Base-by-base conservation (phyloP, 2,329 filamentous ascomycete species). In the Endothia cerciana region DNA sequence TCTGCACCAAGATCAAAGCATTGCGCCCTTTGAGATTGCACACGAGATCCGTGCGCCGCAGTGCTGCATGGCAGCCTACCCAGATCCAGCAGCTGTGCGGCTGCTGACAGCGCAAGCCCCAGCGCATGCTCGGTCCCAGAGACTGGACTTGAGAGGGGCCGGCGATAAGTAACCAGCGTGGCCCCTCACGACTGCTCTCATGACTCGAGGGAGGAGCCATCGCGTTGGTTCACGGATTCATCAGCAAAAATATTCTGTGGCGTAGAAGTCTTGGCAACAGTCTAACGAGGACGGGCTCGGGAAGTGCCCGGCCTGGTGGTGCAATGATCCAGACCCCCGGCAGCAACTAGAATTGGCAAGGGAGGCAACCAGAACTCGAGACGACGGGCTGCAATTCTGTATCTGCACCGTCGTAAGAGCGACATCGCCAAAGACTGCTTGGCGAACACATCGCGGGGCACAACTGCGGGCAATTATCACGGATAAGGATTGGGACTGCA, bases 31-130 rank as follows among this genome's bases (percentile, higher is more conserved):
- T 43, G 19, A 41, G 38, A 41, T 47, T 22, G 2, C 40, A 59
- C 47, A 22, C 36, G 22, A 15, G 4, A 38, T 41, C 49, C 60
- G 43, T 49, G 63, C 60, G 63, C 63, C 63, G 22, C 59, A 38
- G 41, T 41, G 28, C 36, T 65, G 63, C 63, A 49, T 10, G 19
- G 25, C 19, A 38, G 53, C 58, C 62, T 65, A 38, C 47, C 65
- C 61, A 4, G 36, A 64, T 60, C 25, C 30, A 66, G 65, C 45
- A 60, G 30, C 25, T 64, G 15, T n/a, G n/a, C n/a, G n/a, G n/a
- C n/a, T n/a, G 11, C 30, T 49, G 28, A 38, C 47, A 19, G 41
- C 11, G 56, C 36, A 10, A 30, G 47, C 47, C 47, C 43, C 7
- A n/a, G n/a, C n/a, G 36, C 41, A 19, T 36, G 25, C 30, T 38